Evolutionary conservation across 306 rosid species (phyloP).

Genomic region (Ochetophila trinervis): DNA sequence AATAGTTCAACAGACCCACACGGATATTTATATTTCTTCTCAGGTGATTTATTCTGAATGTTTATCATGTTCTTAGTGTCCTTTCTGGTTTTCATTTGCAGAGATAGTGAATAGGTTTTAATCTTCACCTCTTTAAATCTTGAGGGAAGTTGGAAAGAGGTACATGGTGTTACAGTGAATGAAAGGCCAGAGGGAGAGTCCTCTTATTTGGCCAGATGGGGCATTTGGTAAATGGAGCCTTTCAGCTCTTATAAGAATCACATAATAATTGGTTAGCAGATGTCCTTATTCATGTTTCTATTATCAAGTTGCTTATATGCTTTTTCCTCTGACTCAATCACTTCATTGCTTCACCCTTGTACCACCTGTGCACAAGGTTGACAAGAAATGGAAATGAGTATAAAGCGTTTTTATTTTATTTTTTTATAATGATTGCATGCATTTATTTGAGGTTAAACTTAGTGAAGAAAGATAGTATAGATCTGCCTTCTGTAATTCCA

Average conservation of each 20-base stretch:
- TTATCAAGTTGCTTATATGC: neutral
- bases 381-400: no score
- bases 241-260: constrained; percentile 6
- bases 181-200: neutral
- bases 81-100: neutral
- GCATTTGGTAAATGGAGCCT: neutral
- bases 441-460: no score
- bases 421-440: no score
- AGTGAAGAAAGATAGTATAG: no score
- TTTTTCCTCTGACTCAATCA: neutral
- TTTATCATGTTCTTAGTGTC: neutral
- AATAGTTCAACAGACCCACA: constrained; percentile 64
- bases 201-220: neutral
- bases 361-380: neutral
- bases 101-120: no score
- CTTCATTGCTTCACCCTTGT: neutral
- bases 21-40: constrained; percentile 88
- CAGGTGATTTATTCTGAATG: constrained; percentile 49
- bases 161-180: no score
- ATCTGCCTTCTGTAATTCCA: no score
- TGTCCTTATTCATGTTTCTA: no score
- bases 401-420: no score
- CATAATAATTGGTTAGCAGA: no score
- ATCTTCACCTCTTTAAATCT: neutral
- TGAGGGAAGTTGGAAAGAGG: neutral